phyloP scores from a whole-genome alignment of 148 eudicot genomes.

The Spergularia bocconei region DNA sequence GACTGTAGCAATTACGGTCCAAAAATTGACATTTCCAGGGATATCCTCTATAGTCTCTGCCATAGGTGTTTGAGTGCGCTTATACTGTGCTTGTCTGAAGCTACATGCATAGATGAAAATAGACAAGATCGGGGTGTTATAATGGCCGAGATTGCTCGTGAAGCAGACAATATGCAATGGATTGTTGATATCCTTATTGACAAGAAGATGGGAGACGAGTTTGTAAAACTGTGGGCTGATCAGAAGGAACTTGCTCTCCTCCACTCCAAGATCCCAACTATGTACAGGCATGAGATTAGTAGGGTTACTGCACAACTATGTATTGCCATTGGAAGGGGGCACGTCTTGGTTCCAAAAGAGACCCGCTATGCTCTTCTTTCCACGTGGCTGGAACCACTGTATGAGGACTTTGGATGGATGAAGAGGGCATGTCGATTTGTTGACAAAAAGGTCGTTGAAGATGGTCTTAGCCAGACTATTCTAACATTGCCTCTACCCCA shows the following conservation, averaged over 20 bases:
- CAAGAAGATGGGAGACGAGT: slow-evolving; percentile 69
- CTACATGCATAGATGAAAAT: slow-evolving; percentile 59
- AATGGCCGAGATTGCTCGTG: slow-evolving; percentile 82
- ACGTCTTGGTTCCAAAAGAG: slow-evolving; percentile 69
- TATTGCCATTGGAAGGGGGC: slow-evolving; percentile 77
- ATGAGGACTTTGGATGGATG: slow-evolving; percentile 91
- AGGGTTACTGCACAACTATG: slow-evolving; percentile 83
- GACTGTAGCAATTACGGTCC: slow-evolving; percentile 28
- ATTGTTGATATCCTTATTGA: slow-evolving; percentile 67
- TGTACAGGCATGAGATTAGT: slow-evolving; percentile 89
- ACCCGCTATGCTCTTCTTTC: slow-evolving; percentile 63
- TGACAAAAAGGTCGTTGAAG: slow-evolving; percentile 77
- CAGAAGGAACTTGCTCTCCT: slow-evolving; percentile 81
- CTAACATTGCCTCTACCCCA: slow-evolving; percentile 74
- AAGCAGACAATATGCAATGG: slow-evolving; percentile 94
- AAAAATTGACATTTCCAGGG: slow-evolving; percentile 60
- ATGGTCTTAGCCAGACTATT: slow-evolving; percentile 79
- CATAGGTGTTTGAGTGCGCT: slow-evolving; percentile 83
- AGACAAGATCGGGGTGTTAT: slow-evolving; percentile 59
- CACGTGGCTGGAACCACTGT: slow-evolving; percentile 88
- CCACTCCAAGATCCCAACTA: slow-evolving; percentile 77
- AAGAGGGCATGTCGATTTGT: slow-evolving; percentile 59
- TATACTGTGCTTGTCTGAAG: slow-evolving; percentile 72
- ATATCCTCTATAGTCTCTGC: slow-evolving; percentile 66
- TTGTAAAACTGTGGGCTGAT: slow-evolving; percentile 83